These are phyloP conservation scores for Musa troglodytarum DNA, from an alignment of 176 grass and related monocot genomes.

Conservation along the genomic window DNA sequence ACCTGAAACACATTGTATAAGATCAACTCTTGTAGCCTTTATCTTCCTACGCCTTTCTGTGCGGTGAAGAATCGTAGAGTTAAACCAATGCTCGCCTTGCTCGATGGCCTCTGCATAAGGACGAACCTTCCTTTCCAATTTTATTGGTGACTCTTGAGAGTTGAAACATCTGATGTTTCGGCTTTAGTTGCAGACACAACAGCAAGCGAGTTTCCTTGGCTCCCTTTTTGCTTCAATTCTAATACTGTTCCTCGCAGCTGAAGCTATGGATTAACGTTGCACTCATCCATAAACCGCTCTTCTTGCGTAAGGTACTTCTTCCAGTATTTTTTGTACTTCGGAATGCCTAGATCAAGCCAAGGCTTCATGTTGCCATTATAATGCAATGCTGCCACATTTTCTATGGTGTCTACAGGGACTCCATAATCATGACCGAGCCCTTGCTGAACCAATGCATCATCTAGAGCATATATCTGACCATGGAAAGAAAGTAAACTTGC, in stretches of 20 bases:
- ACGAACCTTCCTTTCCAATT: not conserved
- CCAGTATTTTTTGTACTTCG: conserved; percentile 63
- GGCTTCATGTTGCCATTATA: conserved; percentile 86
- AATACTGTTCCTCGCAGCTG: not conserved
- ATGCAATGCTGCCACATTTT: conserved; percentile 43
- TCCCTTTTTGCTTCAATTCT: not conserved
- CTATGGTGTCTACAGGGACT: conserved; percentile 33
- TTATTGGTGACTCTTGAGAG: not conserved
- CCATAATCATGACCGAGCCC: conserved; percentile 65
- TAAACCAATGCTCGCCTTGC: not conserved
- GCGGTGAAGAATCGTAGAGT: not conserved
- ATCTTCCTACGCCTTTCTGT: too few relatives aligned
- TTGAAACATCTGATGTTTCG: not conserved
- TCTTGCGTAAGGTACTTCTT: conserved; percentile 54
- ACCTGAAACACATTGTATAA: not conserved
- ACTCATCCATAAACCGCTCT: conserved; percentile 49
- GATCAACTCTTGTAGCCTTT: not conserved
- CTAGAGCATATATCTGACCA: conserved; percentile 42
- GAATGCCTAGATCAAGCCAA: conserved; percentile 61
- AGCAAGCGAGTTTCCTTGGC: not conserved
- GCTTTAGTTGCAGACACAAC: not conserved
- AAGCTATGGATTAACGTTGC: conserved; percentile 64
- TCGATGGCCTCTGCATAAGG: not conserved
- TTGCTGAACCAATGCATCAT: conserved; percentile 34
- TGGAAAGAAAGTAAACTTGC: conserved; percentile 51